A percentile compares a stretch with the other conserved stretches of the same genome.
phyloP scores from a whole-genome alignment of 2,329 filamentous ascomycete genomes.

The Aspergillus amoenus region DNA sequence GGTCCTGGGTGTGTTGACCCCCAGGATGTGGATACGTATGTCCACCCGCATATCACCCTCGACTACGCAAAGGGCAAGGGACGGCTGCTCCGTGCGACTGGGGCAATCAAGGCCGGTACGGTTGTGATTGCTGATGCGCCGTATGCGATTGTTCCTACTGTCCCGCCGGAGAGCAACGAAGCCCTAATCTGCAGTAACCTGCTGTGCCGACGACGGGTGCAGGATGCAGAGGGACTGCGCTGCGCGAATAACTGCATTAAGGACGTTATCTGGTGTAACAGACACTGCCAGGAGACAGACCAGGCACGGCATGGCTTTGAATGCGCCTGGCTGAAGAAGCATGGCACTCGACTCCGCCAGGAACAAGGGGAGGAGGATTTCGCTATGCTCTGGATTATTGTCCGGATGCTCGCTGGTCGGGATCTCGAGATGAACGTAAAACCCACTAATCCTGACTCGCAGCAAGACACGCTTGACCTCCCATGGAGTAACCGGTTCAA shows the following conservation, averaged over 20 bases:
- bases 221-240: no score
- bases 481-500: background rate
- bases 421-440: background rate
- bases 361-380: background rate
- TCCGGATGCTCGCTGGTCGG: background rate
- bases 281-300: background rate
- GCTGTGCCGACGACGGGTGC: background rate
- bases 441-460: background rate
- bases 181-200: constrained; percentile 3
- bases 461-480: background rate
- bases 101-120: background rate
- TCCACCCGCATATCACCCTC: background rate
- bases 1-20: background rate
- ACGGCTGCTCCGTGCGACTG: background rate
- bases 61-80: background rate
- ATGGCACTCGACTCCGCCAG: background rate
- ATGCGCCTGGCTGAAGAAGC: background rate
- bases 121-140: constrained; percentile 1
- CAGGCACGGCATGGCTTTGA: background rate
- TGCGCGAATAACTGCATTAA: background rate
- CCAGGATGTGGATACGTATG: background rate
- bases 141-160: constrained; percentile 1
- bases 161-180: background rate
- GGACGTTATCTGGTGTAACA: background rate
- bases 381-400: constrained; percentile 1